Conservation (phyloP, 1,139 yeast genomes). For the Torulaspora pretoriensis region DNA sequence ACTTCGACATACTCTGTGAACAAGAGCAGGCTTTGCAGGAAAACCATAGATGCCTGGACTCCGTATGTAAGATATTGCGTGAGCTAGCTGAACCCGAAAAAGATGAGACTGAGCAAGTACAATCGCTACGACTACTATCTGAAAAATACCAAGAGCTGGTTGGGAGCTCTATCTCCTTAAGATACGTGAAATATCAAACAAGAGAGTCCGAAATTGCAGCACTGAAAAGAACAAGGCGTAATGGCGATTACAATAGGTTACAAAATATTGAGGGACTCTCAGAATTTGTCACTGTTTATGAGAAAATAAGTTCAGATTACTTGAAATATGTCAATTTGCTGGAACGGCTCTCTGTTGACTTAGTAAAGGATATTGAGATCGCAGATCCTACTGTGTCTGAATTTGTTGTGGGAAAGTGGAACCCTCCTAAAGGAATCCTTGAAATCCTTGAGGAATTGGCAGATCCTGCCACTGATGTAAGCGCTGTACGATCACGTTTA, state of each 20-base stretch:
- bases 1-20: constrained; percentile 31
- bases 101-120: constrained; percentile 13
- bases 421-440: constrained; percentile 24
- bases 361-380: constrained; percentile 28
- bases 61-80: constrained; percentile 16
- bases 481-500: constrained; percentile 17
- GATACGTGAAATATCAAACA: constrained; percentile 21
- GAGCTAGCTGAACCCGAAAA: constrained; percentile 17
- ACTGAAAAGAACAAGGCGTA: constrained; percentile 10
- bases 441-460: constrained; percentile 23
- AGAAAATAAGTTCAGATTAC: constrained; percentile 20
- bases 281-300: constrained; percentile 18
- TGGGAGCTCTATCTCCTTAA: constrained; percentile 20
- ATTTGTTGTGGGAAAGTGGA: constrained; percentile 24
- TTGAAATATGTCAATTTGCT: constrained; percentile 29
- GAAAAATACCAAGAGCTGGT: constrained; percentile 14
- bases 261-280: constrained; percentile 12
- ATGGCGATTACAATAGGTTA: constrained; percentile 4
- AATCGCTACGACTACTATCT: constrained; percentile 15
- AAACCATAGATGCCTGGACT: constrained; percentile 19
- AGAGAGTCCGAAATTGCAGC: constrained; percentile 21
- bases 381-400: constrained; percentile 22
- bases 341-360: constrained; percentile 28
- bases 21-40: constrained; percentile 27
- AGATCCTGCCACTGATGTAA: constrained; percentile 18